Evolutionary conservation across 2,329 filamentous ascomycete genomes (phyloP).

Genomic region (Sporothrix humicola): DNA sequence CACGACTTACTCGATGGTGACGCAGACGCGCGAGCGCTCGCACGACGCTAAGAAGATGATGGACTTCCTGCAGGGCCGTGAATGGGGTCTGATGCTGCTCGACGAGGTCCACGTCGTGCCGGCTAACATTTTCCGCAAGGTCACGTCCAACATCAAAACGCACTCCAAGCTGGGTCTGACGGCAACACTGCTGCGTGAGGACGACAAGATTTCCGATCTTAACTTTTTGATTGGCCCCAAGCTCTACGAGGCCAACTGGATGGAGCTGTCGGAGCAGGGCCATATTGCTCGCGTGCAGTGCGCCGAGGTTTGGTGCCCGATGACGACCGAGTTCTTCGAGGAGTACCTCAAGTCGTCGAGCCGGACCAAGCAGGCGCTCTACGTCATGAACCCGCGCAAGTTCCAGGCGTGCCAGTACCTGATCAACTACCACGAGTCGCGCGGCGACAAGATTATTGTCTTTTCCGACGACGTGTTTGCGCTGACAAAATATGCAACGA

Average conservation of each 20-base stretch:
- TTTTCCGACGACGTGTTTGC: conserved; percentile 98
- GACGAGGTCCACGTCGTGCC: conserved; percentile 99
- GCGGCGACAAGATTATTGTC: conserved; percentile 97
- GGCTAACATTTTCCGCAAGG: conserved; percentile 92
- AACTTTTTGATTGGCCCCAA: conserved; percentile 98
- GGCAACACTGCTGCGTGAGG: conserved; percentile 90
- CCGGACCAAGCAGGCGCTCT: conserved; percentile 60
- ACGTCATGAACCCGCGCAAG: conserved; percentile 97
- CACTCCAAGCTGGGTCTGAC: conserved; percentile 95
- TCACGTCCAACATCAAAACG: conserved; percentile 89
- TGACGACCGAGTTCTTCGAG: conserved; percentile 97
- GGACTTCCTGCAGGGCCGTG: conserved; percentile 84
- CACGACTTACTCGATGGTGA: conserved; percentile 99
- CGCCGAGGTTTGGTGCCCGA: conserved; percentile 98
- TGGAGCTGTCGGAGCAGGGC: conserved; percentile 95
- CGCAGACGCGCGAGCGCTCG: conserved; percentile 81
- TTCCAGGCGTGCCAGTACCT: conserved; percentile 97
- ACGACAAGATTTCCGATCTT: conserved; percentile 96
- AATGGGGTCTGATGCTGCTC: conserved; percentile 97
- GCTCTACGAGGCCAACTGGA: conserved; percentile 98
- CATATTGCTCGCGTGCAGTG: conserved; percentile 98
- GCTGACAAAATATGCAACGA: conserved; percentile 80
- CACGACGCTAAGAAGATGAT: conserved; percentile 98
- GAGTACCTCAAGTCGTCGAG: conserved; percentile 70
- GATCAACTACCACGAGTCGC: conserved; percentile 95